Evolutionary conservation across 83 land plant genomes (phyloP), one percentile per base, ranked within the genome.

Genomic region (Thuja plicata): DNA sequence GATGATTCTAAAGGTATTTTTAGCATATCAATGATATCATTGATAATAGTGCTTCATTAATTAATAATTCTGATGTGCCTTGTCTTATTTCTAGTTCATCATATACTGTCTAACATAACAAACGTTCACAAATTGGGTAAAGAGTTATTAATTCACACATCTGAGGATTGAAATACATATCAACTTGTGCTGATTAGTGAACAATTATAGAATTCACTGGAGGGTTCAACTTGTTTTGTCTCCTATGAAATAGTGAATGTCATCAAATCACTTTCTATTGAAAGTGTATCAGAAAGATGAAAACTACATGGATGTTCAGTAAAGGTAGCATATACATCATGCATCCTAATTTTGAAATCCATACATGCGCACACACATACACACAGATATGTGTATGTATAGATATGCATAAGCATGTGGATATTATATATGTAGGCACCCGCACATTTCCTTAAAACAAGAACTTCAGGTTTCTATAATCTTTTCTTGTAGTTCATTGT

Each of bases 1-100:
- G 98, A 98, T 86, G 97, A 92, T 35, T 85, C 97, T 24, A 94
- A 91, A 95, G 98, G 99, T 97, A 90, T 48, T 83, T 83, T 11
- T 15, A 30, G 55, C 37, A n/a, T 30, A 48, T 46, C 52, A 83
- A n/a, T n/a, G 85, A 32, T 48, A 48, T n/a, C 34, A 83, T 48
- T 46, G 85, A 46, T 46, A 46, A 45, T 82, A 46, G 30, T 30
- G 46, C 85, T 82, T 45, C 11, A 30, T 43, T 48, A 83, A 15
- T 83, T 30, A n/a, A n/a, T n/a, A n/a, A n/a, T n/a, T 50, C 7
- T n/a, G 30, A 83, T 13, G 5, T 30, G 30, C 35, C 55, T 48
- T 27, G 15, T 45, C 8, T 12, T 83, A 50, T 48, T 19, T 83
- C 34, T 5, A 27, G 45, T 46, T 45, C 57, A 45, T 81, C 85